phyloP scores from a whole-genome alignment of 495 filamentous ascomycete genomes.

The Hypoxylon cercidicola region DNA sequence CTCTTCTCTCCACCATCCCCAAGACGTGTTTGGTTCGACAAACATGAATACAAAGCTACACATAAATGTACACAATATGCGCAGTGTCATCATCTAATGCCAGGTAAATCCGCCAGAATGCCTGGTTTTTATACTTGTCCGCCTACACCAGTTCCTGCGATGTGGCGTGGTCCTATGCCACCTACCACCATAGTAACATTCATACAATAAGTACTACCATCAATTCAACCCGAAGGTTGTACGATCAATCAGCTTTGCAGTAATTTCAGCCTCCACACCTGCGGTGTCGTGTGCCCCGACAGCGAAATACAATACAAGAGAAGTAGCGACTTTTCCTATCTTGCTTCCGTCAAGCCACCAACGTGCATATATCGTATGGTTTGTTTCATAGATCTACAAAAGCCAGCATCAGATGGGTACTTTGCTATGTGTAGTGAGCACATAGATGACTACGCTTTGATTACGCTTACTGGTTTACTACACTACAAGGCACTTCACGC shows the following conservation, averaged over 20 bases:
- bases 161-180: constrained; percentile 13
- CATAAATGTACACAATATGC: not conserved
- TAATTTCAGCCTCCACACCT: constrained; percentile 22
- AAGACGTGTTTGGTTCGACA: not conserved
- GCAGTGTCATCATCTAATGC: not conserved
- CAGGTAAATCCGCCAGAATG: not conserved
- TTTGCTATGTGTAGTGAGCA: too few species aligned
- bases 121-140: constrained; percentile 9
- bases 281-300: constrained; percentile 12
- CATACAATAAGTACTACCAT: not conserved
- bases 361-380: constrained; percentile 22
- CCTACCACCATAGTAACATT: constrained; percentile 6
- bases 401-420: not conserved
- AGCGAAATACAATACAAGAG: constrained; percentile 20
- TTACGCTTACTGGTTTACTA: not conserved
- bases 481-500: constrained; percentile 1
- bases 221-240: constrained; percentile 7
- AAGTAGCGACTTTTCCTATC: constrained; percentile 15
- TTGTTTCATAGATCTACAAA: not conserved
- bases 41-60: constrained; percentile 5
- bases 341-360: constrained; percentile 20
- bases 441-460: too few species aligned
- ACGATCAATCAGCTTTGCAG: constrained; percentile 8
- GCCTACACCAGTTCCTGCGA: constrained; percentile 9
- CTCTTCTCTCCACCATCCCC: too few species aligned